Evolutionary conservation across 805 yeast species (phyloP).

Genomic region (Wickerhamomyces chambardii): DNA sequence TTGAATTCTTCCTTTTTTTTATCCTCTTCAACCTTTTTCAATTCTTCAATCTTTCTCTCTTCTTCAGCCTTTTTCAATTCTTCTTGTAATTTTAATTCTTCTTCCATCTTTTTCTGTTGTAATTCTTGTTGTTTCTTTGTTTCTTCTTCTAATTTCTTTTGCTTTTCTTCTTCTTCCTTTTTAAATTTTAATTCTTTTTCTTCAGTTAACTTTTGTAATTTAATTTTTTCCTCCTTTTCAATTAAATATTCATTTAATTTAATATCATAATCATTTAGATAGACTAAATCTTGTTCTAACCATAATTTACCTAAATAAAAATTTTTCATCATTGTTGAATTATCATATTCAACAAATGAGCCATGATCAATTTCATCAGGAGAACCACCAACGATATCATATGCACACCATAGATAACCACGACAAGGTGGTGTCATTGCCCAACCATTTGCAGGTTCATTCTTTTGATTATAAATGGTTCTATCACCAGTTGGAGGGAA

Average conservation of each 20-base stretch:
- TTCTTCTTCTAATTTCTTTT: neutral
- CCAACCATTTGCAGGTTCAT: slow-evolving; percentile 48
- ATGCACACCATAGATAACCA: slow-evolving; percentile 55
- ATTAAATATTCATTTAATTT: slow-evolving; percentile 1
- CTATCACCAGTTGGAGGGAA: slow-evolving; percentile 37
- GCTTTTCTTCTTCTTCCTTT: neutral
- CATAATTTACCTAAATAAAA: slow-evolving; percentile 20
- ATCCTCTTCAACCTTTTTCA: neutral
- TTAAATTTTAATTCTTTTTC: no score
- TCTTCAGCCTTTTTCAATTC: neutral
- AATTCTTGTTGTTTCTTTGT: neutral
- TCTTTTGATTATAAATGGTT: slow-evolving; percentile 12
- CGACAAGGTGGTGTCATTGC: slow-evolving; percentile 38
- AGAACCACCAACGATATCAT: slow-evolving; percentile 37
- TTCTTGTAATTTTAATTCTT: neutral
- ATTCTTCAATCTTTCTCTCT: neutral
- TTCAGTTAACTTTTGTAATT: no score
- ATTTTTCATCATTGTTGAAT: slow-evolving; percentile 11
- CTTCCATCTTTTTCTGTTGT: neutral
- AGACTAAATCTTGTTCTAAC: slow-evolving; percentile 15
- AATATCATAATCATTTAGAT: slow-evolving; percentile 8
- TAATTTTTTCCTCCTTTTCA: slow-evolving; percentile 1
- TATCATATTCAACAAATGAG: slow-evolving; percentile 13
- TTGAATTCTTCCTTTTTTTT: neutral
- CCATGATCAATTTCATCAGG: slow-evolving; percentile 16